Evolutionary conservation across 805 yeast species (phyloP).

Genomic region (Ogataea nitratoaversa): DNA sequence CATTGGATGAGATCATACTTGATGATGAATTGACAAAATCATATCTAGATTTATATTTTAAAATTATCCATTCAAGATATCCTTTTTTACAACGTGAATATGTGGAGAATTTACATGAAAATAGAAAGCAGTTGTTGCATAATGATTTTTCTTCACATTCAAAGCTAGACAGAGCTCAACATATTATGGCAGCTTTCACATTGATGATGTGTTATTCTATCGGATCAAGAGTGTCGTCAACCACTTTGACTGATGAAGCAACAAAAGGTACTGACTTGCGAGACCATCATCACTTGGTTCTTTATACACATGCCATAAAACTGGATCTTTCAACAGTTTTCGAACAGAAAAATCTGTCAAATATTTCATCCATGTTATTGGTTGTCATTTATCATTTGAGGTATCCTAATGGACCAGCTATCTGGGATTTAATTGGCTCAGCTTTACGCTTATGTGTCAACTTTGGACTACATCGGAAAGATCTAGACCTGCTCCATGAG

Average conservation of each 20-base stretch:
- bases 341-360: constrained; percentile 5
- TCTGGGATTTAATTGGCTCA: constrained; percentile 18
- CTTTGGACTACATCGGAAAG: constrained; percentile 16
- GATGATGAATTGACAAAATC: constrained; percentile 1
- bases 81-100: constrained; percentile 8
- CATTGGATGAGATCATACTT: constrained; percentile 3
- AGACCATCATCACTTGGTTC: constrained; percentile 4
- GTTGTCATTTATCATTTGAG: constrained; percentile 13
- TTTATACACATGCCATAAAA: constrained; percentile 7
- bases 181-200: constrained; percentile 7
- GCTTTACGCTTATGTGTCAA: constrained; percentile 15
- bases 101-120: constrained; percentile 4
- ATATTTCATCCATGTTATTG: constrained; percentile 8
- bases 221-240: constrained; percentile 9
- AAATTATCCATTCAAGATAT: constrained; percentile 7
- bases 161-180: not conserved
- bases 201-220: constrained; percentile 12
- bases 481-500: constrained; percentile 5
- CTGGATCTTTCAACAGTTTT: constrained; percentile 5
- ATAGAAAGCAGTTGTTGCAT: constrained; percentile 4
- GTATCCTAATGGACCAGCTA: constrained; percentile 12
- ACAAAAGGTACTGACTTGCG: not conserved
- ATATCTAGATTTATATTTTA: constrained; percentile 5
- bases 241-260: not conserved
- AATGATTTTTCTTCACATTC: not conserved